These are phyloP conservation scores for Ceratobasidium sp. DNA, from an alignment of 1,284 basidiomycete species.

Conservation along the genomic window DNA sequence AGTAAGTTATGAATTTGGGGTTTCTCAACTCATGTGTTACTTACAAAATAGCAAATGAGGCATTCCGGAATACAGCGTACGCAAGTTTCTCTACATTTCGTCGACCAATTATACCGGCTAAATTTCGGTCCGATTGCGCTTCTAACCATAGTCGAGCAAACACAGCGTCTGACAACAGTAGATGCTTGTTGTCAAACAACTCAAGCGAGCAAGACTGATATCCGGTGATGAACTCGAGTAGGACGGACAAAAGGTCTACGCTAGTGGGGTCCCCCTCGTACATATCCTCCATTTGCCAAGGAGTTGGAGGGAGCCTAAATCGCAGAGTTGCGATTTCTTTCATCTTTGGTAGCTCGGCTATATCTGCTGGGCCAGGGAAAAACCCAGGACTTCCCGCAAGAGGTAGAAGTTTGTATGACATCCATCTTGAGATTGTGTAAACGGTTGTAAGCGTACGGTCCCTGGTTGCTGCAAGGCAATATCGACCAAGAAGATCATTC, in stretches of 20 bases:
- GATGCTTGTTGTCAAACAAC: neutral
- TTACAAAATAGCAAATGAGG: neutral
- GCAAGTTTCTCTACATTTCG: neutral
- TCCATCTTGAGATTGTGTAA: neutral
- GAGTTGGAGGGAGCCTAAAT: neutral
- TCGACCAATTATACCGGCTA: neutral
- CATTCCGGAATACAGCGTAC: neutral
- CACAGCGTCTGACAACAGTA: neutral
- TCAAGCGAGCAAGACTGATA: neutral
- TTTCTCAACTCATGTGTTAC: neutral
- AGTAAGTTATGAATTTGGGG: neutral
- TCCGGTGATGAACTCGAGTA: neutral
- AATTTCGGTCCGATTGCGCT: neutral
- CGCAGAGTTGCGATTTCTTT: neutral
- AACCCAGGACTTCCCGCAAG: neutral
- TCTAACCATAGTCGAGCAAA: neutral
- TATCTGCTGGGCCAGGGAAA: neutral
- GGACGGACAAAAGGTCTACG: neutral
- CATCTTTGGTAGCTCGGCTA: neutral
- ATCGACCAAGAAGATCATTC: constrained; percentile 1
- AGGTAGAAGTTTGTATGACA: neutral
- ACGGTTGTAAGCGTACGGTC: neutral
- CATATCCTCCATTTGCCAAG: neutral
- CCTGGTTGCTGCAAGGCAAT: neutral
- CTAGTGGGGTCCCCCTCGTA: neutral